phyloP scores from a whole-genome alignment of 345 rosid genomes.

The Gynandropsis gynandra region DNA sequence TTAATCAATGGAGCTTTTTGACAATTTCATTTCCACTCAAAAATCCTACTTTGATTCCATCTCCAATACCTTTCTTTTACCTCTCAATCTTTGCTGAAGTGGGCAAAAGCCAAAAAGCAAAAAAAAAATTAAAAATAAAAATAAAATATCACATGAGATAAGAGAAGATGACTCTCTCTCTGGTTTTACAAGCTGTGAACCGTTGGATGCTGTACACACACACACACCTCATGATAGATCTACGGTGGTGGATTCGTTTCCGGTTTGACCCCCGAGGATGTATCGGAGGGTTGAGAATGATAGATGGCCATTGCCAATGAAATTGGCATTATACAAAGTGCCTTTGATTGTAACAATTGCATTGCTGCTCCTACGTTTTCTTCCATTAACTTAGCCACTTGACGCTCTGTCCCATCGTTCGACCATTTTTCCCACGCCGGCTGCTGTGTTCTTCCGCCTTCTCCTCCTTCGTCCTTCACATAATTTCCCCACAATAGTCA shows the following conservation, averaged over 20 bases:
- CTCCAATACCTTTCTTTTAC: slow-evolving; percentile 14
- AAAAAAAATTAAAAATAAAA: no score
- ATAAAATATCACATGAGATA: no score
- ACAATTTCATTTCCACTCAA: slow-evolving; percentile 21
- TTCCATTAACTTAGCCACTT: slow-evolving; percentile 98
- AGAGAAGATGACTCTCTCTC: no score
- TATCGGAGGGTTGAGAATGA: slow-evolving; percentile 72
- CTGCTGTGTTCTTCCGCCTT: slow-evolving; percentile 58
- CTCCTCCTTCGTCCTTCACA: slow-evolving; percentile 63
- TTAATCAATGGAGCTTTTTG: slow-evolving; percentile 13
- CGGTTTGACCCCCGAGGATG: slow-evolving; percentile 54
- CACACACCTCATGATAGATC: neutral
- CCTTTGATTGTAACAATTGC: slow-evolving; percentile 95
- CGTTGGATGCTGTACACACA: slow-evolving; percentile 8
- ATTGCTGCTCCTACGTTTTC: slow-evolving; percentile 96
- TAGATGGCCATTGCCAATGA: slow-evolving; percentile 91
- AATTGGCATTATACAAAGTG: slow-evolving; percentile 98
- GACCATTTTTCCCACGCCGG: slow-evolving; percentile 99
- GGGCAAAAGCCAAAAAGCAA: slow-evolving; percentile 5
- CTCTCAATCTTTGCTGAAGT: slow-evolving; percentile 15
- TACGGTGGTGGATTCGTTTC: slow-evolving; percentile 33
- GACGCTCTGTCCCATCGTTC: slow-evolving; percentile 78
- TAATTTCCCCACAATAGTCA: neutral
- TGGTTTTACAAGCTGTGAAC: slow-evolving; percentile 6
- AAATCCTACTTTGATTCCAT: slow-evolving; percentile 26